Percentiles rank a stretch among this genome's conserved stretches.
Evolutionary conservation across 2,329 filamentous ascomycete genomes (phyloP).

Genomic region (Verticillium klebahnii): DNA sequence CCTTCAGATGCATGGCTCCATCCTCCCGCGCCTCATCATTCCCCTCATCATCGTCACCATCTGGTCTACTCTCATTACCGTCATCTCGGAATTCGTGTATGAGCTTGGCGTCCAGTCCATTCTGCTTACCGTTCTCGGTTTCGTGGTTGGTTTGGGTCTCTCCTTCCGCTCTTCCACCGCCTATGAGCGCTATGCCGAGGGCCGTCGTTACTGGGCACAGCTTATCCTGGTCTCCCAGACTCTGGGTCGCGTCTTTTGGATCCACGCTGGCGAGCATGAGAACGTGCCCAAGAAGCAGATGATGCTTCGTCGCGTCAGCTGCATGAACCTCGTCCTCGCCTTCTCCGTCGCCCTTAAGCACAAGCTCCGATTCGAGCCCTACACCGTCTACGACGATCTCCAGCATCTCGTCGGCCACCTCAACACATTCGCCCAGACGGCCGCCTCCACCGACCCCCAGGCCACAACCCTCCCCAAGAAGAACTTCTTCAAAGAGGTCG

Average conservation of each 20-base stretch:
- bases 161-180: conserved; percentile 74
- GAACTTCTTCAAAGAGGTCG: conserved; percentile 57
- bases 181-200: conserved; percentile 68
- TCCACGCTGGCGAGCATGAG: conserved; percentile 61
- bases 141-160: conserved; percentile 73
- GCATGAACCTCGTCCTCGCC: conserved; percentile 72
- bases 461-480: conserved; percentile 31
- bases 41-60: conserved; percentile 57
- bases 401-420: conserved; percentile 65
- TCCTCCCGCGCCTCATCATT: conserved; percentile 69
- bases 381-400: conserved; percentile 71
- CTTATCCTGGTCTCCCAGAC: conserved; percentile 59
- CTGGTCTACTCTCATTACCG: conserved; percentile 65
- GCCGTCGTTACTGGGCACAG: conserved; percentile 58
- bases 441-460: conserved; percentile 32
- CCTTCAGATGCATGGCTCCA: conserved; percentile 70
- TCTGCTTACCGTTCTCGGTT: conserved; percentile 72
- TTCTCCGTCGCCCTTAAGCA: conserved; percentile 78
- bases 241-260: conserved; percentile 77
- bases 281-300: conserved; percentile 54
- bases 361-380: conserved; percentile 78
- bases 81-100: conserved; percentile 42
- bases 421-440: conserved; percentile 65
- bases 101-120: conserved; percentile 37
- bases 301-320: conserved; percentile 65